Percentiles rank a stretch among this genome's conserved stretches.
Evolutionary conservation across 345 rosid genomes (phyloP).

Genomic region (Carallia pectinifolia): DNA sequence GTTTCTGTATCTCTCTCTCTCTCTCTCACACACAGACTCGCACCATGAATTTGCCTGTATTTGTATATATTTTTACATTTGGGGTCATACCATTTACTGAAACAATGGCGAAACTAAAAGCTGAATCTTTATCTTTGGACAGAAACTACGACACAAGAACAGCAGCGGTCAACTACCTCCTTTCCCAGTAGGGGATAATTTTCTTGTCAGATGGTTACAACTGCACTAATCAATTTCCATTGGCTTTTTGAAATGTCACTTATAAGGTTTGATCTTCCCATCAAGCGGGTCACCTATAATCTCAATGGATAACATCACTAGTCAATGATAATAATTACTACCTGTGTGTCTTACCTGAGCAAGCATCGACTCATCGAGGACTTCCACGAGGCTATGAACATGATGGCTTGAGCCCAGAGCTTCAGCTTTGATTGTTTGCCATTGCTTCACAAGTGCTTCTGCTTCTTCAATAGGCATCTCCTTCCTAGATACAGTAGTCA

Average conservation of each 20-base stretch:
- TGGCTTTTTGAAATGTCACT: no score
- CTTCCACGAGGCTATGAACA: constrained; percentile 54
- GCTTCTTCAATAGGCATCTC: constrained; percentile 83
- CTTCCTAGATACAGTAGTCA: constrained; percentile 38
- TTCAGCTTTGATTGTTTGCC: constrained; percentile 91
- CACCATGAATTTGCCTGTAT: no score
- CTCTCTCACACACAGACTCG: no score
- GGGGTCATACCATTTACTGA: not conserved
- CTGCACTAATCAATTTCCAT: no score
- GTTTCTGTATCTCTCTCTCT: no score
- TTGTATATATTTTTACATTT: not conserved
- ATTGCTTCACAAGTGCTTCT: constrained; percentile 79
- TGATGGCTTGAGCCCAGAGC: constrained; percentile 83
- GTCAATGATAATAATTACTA: not conserved
- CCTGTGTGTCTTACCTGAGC: constrained; percentile 55
- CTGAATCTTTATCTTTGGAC: not conserved
- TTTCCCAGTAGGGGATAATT: no score
- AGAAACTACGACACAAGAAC: not conserved
- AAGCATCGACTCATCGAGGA: constrained; percentile 92
- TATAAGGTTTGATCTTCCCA: no score
- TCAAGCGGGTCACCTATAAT: no score
- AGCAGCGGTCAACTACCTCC: no score
- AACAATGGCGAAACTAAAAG: not conserved
- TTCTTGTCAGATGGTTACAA: no score
- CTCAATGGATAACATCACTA: no score